Conservation (phyloP, 805 yeast species). For the Yamadazyma philogaea region DNA sequence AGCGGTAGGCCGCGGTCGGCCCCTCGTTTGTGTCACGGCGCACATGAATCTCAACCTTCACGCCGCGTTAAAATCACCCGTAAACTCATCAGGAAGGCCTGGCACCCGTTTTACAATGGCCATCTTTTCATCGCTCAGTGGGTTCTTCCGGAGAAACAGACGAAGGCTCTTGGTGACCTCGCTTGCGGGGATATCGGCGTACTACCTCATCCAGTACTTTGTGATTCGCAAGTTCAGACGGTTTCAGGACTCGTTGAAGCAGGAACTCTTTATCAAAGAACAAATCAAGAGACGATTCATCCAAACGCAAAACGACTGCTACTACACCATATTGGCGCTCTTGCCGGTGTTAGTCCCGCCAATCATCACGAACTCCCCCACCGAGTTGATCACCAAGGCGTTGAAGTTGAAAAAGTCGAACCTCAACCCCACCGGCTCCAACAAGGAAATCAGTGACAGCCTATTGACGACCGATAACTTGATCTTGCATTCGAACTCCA, state of each 20-base stretch:
- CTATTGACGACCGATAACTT: conserved; percentile 44
- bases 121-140: conserved; percentile 37
- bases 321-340: conserved; percentile 77
- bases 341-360: conserved; percentile 73
- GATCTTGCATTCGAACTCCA: conserved; percentile 22
- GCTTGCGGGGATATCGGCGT: conserved; percentile 32
- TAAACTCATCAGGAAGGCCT: background rate
- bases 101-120: conserved; percentile 28
- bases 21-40: conserved; percentile 5
- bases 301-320: conserved; percentile 89
- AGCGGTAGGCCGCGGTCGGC: background rate
- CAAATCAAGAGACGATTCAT: conserved; percentile 75
- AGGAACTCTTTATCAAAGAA: conserved; percentile 41
- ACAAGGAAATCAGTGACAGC: conserved; percentile 38
- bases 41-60: conserved; percentile 3
- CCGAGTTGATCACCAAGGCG: conserved; percentile 69
- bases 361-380: conserved; percentile 58
- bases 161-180: conserved; percentile 34
- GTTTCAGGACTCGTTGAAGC: conserved; percentile 38
- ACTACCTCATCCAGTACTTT: conserved; percentile 37
- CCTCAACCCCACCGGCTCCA: conserved; percentile 8
- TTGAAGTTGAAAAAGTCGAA: conserved; percentile 55
- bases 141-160: conserved; percentile 40
- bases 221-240: conserved; percentile 36
- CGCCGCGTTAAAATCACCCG: background rate